Conservation (phyloP, 345 rosid genomes). For the Brassica cretica region DNA sequence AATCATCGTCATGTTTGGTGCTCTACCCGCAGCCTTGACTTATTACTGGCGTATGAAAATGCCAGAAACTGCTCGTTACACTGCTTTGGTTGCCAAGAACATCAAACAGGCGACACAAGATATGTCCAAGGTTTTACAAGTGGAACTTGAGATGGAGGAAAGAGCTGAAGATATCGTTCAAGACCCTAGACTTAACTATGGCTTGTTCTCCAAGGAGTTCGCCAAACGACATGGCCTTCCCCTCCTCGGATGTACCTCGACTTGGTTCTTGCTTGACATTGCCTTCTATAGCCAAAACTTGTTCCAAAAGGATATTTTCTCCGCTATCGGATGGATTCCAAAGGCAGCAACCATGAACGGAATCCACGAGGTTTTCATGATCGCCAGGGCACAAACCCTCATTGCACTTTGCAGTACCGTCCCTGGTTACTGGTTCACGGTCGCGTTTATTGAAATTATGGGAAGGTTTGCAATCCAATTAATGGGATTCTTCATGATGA, state of each 20-base stretch:
- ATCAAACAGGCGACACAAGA: background rate
- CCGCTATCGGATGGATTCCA: background rate
- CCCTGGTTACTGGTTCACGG: background rate
- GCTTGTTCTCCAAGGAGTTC: background rate
- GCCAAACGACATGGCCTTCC: background rate
- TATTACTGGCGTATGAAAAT: background rate
- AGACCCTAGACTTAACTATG: background rate
- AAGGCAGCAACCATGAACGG: background rate
- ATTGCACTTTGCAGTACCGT: background rate
- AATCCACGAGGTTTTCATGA: background rate
- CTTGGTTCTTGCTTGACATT: background rate
- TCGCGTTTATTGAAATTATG: background rate
- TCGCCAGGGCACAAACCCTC: background rate
- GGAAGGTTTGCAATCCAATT: background rate
- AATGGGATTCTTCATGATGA: constrained; percentile 1
- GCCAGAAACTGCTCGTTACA: background rate
- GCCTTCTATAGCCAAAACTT: background rate
- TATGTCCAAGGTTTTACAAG: background rate
- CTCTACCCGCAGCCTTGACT: background rate
- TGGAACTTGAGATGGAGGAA: background rate
- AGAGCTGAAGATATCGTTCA: background rate
- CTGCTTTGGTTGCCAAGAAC: background rate
- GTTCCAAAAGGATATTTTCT: background rate
- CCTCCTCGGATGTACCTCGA: background rate
- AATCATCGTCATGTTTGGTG: no score